A percentile compares a stretch with the other conserved stretches of the same genome.
Conservation (phyloP, 2,329 filamentous ascomycete species). For the Aspergillus sp. region DNA sequence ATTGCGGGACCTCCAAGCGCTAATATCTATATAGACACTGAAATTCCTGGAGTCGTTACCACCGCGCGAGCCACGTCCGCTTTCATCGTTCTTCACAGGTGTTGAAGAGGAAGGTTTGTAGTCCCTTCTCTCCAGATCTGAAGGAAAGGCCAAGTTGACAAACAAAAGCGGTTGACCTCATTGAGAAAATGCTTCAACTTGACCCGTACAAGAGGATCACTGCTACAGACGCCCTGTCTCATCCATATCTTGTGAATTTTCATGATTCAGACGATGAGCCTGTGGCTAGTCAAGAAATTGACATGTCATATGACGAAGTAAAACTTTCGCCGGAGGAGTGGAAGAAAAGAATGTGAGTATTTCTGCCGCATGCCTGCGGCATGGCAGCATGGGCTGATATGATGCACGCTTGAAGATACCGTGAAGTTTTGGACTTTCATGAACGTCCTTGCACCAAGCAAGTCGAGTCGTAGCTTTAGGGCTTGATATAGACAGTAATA, state of each 20-base stretch:
- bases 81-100: slow-evolving; percentile 88
- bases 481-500: too few species aligned
- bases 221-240: slow-evolving; percentile 74
- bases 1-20: slow-evolving; percentile 5
- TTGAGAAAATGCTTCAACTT: slow-evolving; percentile 96
- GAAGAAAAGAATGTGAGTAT: slow-evolving; percentile 98
- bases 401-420: slow-evolving; percentile 62
- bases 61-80: slow-evolving; percentile 82
- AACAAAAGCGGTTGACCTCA: slow-evolving; percentile 70
- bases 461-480: too few species aligned
- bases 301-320: slow-evolving; percentile 99
- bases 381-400: background rate
- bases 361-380: background rate
- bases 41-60: slow-evolving; percentile 96
- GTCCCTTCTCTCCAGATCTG: background rate
- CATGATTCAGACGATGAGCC: slow-evolving; percentile 97
- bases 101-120: slow-evolving; percentile 72
- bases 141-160: slow-evolving; percentile 5
- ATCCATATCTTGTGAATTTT: slow-evolving; percentile 92
- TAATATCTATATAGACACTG: slow-evolving; percentile 59
- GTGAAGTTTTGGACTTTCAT: slow-evolving; percentile 96
- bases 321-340: slow-evolving; percentile 97
- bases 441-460: slow-evolving; percentile 41
- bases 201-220: slow-evolving; percentile 91
- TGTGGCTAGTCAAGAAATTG: slow-evolving; percentile 92